phyloP scores from a whole-genome alignment of 225 moss, liverwort and hornwort species.

The Asterella californica region DNA sequence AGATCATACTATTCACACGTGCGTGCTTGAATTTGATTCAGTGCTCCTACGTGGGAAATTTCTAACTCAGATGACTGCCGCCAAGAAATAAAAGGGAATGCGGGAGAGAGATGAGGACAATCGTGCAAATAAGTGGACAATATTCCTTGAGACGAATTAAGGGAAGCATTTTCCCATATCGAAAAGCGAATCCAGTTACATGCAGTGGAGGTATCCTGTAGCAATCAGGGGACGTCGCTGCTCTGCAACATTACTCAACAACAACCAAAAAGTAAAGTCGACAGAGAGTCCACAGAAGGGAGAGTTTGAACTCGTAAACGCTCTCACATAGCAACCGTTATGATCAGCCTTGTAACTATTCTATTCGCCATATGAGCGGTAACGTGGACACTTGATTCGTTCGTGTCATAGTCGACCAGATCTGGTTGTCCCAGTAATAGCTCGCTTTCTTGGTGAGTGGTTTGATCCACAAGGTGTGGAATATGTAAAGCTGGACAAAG shows the following conservation, averaged over 20 bases:
- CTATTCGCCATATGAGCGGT: not conserved
- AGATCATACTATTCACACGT: no score
- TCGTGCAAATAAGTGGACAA: not conserved
- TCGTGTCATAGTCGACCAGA: not conserved
- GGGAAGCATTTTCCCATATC: not conserved
- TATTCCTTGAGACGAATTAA: not conserved
- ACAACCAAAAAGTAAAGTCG: not conserved
- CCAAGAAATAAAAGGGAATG: not conserved
- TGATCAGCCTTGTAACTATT: not conserved
- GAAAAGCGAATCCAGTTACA: not conserved
- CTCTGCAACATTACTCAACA: not conserved
- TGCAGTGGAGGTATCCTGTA: not conserved
- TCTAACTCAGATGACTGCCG: not conserved
- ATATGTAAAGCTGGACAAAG: not conserved
- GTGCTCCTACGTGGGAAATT: not conserved
- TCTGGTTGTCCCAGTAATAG: not conserved
- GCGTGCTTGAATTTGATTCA: not conserved
- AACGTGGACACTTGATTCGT: not conserved
- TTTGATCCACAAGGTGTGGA: not conserved
- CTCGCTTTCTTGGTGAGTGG: not conserved
- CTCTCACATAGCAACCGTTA: not conserved
- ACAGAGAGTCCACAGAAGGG: not conserved
- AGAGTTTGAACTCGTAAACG: constrained; percentile 1
- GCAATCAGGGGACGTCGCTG: not conserved
- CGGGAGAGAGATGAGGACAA: not conserved